Conservation (phyloP, 2,329 filamentous ascomycete species). For the Clarireedia homoeocarpa region DNA sequence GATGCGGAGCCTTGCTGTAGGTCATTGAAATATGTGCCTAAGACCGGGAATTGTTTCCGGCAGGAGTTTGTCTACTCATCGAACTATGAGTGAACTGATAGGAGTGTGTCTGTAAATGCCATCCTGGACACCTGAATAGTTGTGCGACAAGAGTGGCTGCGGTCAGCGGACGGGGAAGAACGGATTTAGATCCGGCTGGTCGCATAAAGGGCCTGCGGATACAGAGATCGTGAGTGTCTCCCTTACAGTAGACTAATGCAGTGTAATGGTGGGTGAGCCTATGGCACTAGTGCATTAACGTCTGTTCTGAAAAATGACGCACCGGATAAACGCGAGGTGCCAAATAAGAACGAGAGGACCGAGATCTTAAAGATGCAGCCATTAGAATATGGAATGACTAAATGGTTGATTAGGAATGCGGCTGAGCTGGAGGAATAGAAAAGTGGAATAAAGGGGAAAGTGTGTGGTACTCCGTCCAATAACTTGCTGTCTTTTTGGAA, state of each 20-base stretch:
- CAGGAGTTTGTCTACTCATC: background rate
- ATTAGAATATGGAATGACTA: too few species aligned
- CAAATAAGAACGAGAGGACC: background rate
- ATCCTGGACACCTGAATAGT: background rate
- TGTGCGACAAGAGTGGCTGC: background rate
- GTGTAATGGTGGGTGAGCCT: constrained; percentile 3
- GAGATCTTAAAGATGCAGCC: too few species aligned
- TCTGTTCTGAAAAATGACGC: background rate
- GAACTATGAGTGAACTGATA: too few species aligned
- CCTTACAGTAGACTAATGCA: constrained; percentile 1
- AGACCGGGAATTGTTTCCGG: background rate
- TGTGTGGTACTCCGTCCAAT: too few species aligned
- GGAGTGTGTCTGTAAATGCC: background rate
- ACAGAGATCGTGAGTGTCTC: background rate
- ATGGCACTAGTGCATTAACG: background rate
- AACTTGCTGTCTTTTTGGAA: too few species aligned
- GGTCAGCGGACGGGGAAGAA: background rate
- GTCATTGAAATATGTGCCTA: background rate
- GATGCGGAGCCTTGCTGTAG: background rate
- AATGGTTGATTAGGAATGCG: too few species aligned
- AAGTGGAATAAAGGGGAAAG: background rate
- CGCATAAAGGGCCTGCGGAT: background rate
- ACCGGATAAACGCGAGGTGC: background rate
- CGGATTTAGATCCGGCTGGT: background rate
- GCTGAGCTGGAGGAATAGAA: background rate